Base-by-base conservation (phyloP, 208 protist genomes). In the Leptomonas pyrrhocoris region DNA sequence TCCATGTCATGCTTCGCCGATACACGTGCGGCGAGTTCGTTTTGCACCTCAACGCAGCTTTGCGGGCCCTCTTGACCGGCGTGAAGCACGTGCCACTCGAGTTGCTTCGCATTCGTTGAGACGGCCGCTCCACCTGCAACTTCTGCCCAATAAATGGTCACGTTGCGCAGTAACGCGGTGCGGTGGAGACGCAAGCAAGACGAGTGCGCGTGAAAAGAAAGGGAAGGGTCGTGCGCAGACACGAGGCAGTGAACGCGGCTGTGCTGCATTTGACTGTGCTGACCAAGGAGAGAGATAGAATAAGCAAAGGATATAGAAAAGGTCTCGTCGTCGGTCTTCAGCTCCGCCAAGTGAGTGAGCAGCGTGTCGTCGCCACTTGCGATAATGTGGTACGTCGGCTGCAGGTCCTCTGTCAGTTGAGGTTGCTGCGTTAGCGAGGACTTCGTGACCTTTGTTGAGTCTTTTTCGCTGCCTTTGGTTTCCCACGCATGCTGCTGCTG, bases 191-290 rank as follows among this genome's bases (percentile, higher is more conserved):
- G 63, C n/a, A 77, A 43, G 51, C 66, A 88, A 6, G 49, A 45
- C 23, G 31, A 51, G 60, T 42, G 23, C 21, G 45, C 76, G 38
- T 15, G 64, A 53, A 18, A 70, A 21, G 43, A 77, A 50, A 34
- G 67, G 36, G 53, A 74, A 42, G 57, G 0, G 64, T 16, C 23
- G 50, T 13, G 27, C 16, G 23, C 12, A 25, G 30, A 57, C 6
- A 54, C 19, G 0, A 34, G 56, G 71, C 74, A 85, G 46, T 72
- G 56, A 9, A 85, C 57, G 57, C 71, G 43, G 57, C 58, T 73
- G 51, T 73, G 73, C 57, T 60, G 36, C 18, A 78, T n/a, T 1
- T 40, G 19, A 21, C 43, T 54, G 7, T 34, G 49, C 38, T 46
- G 54, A 8, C 71, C 71, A 0, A 69, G 19, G 7, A 77, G 50